Conservation (phyloP, 78 protist species). For the Kipferlia bialata region DNA sequence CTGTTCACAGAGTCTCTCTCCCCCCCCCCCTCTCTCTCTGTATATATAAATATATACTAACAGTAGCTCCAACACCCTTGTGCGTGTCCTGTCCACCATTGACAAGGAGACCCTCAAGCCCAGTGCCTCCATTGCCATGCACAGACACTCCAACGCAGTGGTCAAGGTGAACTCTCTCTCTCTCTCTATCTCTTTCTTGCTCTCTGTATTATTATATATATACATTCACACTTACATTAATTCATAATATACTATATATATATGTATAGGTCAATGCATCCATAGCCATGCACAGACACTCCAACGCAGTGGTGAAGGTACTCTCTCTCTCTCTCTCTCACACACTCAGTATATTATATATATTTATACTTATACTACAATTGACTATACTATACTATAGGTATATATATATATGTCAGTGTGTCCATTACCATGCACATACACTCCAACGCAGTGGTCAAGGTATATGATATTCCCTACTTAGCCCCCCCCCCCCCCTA, state of each 20-base stretch:
- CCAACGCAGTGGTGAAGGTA: constrained; percentile 85
- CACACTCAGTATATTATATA: too few species aligned
- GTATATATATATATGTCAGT: constrained; percentile 90
- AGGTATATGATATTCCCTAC: too few species aligned
- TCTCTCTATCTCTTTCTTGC: too few species aligned
- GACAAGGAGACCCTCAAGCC: constrained; percentile 97
- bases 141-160: constrained; percentile 74
- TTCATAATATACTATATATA: constrained; percentile 72
- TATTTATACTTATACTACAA: too few species aligned
- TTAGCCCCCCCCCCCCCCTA: too few species aligned
- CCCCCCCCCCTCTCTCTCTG: too few species aligned
- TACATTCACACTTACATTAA: too few species aligned
- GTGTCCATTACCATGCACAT: constrained; percentile 86
- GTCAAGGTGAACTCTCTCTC: too few species aligned
- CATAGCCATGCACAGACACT: constrained; percentile 85
- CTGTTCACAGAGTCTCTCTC: too few species aligned
- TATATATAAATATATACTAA: too few species aligned
- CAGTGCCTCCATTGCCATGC: constrained; percentile 86
- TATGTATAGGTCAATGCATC: constrained; percentile 90
- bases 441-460: constrained; percentile 82
- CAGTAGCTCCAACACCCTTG: constrained; percentile 81
- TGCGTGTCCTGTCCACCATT: constrained; percentile 84
- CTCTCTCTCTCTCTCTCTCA: too few species aligned
- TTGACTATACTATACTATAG: constrained; percentile 75
- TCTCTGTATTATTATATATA: too few species aligned